phyloP scores from a whole-genome alignment of 306 rosid genomes.

The Rubus idaeus region DNA sequence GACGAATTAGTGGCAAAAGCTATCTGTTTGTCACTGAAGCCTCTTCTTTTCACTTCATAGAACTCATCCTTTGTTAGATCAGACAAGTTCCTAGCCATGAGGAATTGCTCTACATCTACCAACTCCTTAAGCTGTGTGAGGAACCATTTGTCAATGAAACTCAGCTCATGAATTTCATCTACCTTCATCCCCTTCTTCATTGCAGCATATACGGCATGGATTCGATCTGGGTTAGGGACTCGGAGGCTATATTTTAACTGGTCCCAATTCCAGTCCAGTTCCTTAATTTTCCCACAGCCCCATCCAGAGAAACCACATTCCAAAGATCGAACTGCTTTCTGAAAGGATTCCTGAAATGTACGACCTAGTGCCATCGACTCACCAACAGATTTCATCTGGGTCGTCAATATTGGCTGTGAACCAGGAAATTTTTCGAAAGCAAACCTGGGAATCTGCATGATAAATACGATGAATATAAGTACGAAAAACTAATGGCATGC shows the following conservation, averaged over 20 bases:
- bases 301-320: constrained; percentile 87
- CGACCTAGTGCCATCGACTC: constrained; percentile 97
- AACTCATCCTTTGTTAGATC: constrained; percentile 73
- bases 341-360: constrained; percentile 95
- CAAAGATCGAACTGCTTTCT: constrained; percentile 88
- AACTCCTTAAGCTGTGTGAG: constrained; percentile 83
- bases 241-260: constrained; percentile 84
- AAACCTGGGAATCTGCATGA: constrained; percentile 91
- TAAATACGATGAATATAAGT: constrained; percentile 12
- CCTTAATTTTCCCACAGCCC: constrained; percentile 81
- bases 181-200: constrained; percentile 92
- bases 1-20: constrained; percentile 88
- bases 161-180: constrained; percentile 77
- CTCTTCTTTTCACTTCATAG: constrained; percentile 87
- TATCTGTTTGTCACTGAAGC: constrained; percentile 93
- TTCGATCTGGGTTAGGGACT: constrained; percentile 92
- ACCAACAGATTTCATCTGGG: constrained; percentile 99
- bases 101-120: constrained; percentile 80
- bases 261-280: constrained; percentile 83
- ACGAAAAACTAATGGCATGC: not conserved
- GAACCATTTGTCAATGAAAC: constrained; percentile 89
- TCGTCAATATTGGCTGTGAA: constrained; percentile 86
- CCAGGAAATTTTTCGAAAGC: constrained; percentile 99
- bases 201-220: constrained; percentile 89
- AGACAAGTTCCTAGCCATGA: constrained; percentile 50